These are phyloP conservation scores for Cyberlindnera mycetangii DNA, from an alignment of 805 yeast species.

Conservation along the genomic window DNA sequence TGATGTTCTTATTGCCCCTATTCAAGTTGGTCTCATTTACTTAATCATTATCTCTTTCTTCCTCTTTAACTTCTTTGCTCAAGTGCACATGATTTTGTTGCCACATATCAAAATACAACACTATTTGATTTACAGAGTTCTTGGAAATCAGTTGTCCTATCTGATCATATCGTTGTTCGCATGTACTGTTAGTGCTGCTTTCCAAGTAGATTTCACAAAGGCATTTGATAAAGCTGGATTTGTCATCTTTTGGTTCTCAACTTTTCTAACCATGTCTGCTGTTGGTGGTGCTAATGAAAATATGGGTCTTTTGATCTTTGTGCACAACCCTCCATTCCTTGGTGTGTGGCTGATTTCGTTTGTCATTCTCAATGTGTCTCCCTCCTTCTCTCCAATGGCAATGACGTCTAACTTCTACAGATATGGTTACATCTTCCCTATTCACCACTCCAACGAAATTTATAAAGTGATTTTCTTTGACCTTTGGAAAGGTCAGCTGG, in stretches of 20 bases:
- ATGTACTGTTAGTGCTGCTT: conserved; percentile 61
- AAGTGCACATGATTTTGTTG: conserved; percentile 49
- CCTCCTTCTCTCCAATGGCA: conserved; percentile 65
- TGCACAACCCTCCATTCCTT: conserved; percentile 56
- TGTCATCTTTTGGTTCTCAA: conserved; percentile 69
- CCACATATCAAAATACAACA: conserved; percentile 41
- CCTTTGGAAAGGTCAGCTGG: conserved; percentile 54
- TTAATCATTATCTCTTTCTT: conserved; percentile 71
- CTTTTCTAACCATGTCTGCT: conserved; percentile 67
- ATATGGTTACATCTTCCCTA: conserved; percentile 67
- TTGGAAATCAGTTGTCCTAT: conserved; percentile 49
- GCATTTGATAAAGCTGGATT: conserved; percentile 70
- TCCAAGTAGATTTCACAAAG: conserved; percentile 55
- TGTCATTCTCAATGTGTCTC: conserved; percentile 66
- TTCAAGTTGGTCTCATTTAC: conserved; percentile 74
- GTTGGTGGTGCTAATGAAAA: conserved; percentile 77
- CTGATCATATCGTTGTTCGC: conserved; percentile 56
- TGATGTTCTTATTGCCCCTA: conserved; percentile 57
- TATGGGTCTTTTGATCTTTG: conserved; percentile 47
- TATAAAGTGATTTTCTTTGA: conserved; percentile 57
- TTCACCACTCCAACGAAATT: conserved; percentile 61
- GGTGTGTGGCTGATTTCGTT: conserved; percentile 74
- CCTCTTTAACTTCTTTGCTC: conserved; percentile 57
- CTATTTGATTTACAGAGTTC: conserved; percentile 50
- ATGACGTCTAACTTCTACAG: conserved; percentile 54